Conservation (phyloP, 179 eudicot genomes). For the Spinacia oleracea region DNA sequence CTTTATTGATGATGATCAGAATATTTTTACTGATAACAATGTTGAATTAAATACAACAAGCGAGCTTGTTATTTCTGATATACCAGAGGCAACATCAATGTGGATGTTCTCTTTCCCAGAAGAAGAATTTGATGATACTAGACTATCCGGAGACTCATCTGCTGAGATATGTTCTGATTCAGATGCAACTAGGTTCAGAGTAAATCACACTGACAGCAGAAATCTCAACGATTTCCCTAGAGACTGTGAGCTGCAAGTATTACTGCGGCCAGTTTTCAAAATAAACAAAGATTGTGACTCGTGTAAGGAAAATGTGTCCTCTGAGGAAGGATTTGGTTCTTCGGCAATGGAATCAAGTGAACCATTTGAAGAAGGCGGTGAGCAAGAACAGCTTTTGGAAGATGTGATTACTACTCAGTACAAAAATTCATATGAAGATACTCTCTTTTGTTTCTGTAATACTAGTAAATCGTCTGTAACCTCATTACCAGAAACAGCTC, state of each 20-base stretch:
- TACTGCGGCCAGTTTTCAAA: constrained; percentile 33
- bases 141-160: constrained; percentile 26
- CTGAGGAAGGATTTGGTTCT: constrained; percentile 15
- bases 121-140: constrained; percentile 35
- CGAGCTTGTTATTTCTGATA: constrained; percentile 27
- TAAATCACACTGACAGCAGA: constrained; percentile 12
- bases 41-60: constrained; percentile 19
- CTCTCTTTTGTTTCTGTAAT: constrained; percentile 20
- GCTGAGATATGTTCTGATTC: constrained; percentile 14
- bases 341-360: constrained; percentile 25
- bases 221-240: constrained; percentile 35
- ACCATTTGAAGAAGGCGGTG: constrained; percentile 29
- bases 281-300: constrained; percentile 19
- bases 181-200: neutral
- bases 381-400: constrained; percentile 41
- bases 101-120: constrained; percentile 32
- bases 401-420: constrained; percentile 35
- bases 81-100: constrained; percentile 27
- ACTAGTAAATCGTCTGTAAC: constrained; percentile 29
- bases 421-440: constrained; percentile 32
- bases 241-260: constrained; percentile 46
- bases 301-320: constrained; percentile 23
- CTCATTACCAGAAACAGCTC: constrained; percentile 34
- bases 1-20: constrained; percentile 25
- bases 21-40: constrained; percentile 26